Conservation (phyloP, 2,329 filamentous ascomycete species). For the Nemania serpens region DNA sequence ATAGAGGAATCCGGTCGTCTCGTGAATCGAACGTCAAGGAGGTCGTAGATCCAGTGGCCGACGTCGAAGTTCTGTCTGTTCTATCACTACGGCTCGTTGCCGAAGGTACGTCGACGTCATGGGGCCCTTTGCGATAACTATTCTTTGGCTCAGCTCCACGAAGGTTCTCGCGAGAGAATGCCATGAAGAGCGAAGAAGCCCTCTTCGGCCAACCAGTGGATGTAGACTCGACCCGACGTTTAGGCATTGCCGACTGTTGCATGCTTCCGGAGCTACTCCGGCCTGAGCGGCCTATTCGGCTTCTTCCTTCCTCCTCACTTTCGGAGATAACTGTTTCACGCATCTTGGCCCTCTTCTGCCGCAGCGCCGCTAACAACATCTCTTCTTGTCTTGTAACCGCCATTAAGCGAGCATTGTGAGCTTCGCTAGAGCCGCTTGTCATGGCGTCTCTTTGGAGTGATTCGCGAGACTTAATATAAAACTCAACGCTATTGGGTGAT, state of each 20-base stretch:
- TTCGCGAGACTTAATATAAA: constrained; percentile 48
- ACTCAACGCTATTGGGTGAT: constrained; percentile 58
- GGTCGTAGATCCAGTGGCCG: constrained; percentile 21
- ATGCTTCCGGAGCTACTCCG: constrained; percentile 4
- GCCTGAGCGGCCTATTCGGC: constrained; percentile 19
- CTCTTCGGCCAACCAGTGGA: constrained; percentile 13
- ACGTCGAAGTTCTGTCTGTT: constrained; percentile 21
- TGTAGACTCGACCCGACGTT: not conserved
- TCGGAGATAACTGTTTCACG: constrained; percentile 53
- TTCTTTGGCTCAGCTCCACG: not conserved
- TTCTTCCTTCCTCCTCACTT: constrained; percentile 45
- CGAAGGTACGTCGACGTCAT: constrained; percentile 16
- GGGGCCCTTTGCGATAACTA: not conserved
- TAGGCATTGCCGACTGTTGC: constrained; percentile 12
- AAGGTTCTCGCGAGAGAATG: constrained; percentile 13
- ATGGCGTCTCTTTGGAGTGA: constrained; percentile 41
- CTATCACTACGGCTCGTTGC: constrained; percentile 17
- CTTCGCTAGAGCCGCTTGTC: constrained; percentile 32
- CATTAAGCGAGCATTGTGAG: constrained; percentile 54
- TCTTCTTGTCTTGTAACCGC: constrained; percentile 63
- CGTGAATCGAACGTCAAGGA: constrained; percentile 29
- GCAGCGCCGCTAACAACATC: constrained; percentile 60
- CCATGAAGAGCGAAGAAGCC: constrained; percentile 10
- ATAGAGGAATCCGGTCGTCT: constrained; percentile 42
- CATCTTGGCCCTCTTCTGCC: constrained; percentile 61